Evolutionary conservation across 164 flowering plant genomes (phyloP).

Genomic region (Magnolia changhungtana): DNA sequence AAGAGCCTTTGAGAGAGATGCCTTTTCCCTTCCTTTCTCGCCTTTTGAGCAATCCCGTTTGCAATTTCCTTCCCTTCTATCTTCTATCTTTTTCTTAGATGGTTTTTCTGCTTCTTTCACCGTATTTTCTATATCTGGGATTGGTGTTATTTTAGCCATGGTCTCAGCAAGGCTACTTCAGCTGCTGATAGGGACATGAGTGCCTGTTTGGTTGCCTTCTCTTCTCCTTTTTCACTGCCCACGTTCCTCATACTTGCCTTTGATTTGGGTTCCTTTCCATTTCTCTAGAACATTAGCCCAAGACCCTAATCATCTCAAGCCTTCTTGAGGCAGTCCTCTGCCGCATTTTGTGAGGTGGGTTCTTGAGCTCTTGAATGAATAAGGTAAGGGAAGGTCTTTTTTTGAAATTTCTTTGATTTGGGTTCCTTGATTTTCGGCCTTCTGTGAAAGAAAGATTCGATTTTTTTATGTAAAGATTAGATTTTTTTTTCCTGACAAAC

Average conservation of each 20-base stretch:
- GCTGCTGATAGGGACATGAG: constrained; percentile 10
- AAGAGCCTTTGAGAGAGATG: constrained; percentile 3
- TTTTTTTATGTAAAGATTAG: neutral
- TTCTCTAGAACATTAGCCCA: constrained; percentile 1
- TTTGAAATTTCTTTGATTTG: neutral
- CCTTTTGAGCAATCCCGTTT: constrained; percentile 1
- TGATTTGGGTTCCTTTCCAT: constrained; percentile 11
- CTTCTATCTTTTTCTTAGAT: neutral
- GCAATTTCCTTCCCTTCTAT: neutral
- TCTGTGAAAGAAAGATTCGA: neutral
- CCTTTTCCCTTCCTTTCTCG: neutral
- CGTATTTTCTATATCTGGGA: constrained; percentile 1
- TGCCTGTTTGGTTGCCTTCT: constrained; percentile 9
- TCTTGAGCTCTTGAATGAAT: constrained; percentile 6
- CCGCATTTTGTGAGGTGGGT: constrained; percentile 12
- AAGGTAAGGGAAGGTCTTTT: neutral
- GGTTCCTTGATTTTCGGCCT: constrained; percentile 1
- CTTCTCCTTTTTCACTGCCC: constrained; percentile 4
- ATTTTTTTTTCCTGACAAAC: neutral
- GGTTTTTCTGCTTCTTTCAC: neutral
- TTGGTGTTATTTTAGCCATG: neutral
- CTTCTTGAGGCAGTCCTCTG: constrained; percentile 7
- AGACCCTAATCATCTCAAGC: constrained; percentile 4
- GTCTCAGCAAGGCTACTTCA: neutral
- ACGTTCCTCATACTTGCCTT: constrained; percentile 17